A percentile compares a stretch with the other conserved stretches of the same genome.
These are phyloP conservation scores for Staphylotrichum longicolle DNA, from an alignment of 495 filamentous ascomycete genomes.

Conservation along the genomic window DNA sequence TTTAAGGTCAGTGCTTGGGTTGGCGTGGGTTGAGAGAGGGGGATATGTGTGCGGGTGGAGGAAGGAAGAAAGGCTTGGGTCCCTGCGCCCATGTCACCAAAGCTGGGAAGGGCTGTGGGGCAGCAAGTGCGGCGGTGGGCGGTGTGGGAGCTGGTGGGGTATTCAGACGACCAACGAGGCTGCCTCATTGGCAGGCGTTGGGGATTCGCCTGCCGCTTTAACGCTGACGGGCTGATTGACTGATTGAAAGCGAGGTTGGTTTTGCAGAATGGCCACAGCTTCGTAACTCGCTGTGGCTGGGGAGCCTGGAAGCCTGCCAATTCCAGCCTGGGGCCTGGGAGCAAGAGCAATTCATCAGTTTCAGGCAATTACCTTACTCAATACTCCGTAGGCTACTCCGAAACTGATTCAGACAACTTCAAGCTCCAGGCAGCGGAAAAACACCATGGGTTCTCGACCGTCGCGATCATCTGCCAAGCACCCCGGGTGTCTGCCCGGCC, in stretches of 20 bases:
- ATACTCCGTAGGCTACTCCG: background rate
- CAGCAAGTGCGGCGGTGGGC: conserved; percentile 22
- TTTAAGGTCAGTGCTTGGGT: conserved; percentile 49
- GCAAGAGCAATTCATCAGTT: too few species aligned
- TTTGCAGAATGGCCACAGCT: conserved; percentile 25
- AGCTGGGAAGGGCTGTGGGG: conserved; percentile 24
- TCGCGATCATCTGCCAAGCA: conserved; percentile 2
- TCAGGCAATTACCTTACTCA: background rate
- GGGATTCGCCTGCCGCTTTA: conserved; percentile 40
- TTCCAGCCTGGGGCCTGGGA: background rate
- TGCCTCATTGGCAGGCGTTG: conserved; percentile 40
- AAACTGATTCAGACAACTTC: too few species aligned
- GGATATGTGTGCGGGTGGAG: conserved; percentile 33
- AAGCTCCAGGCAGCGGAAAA: conserved; percentile 8
- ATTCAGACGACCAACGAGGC: conserved; percentile 30
- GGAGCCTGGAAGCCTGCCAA: background rate
- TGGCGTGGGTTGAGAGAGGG: conserved; percentile 34
- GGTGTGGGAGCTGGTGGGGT: conserved; percentile 26
- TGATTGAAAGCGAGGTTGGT: conserved; percentile 9
- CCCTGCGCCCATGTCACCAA: conserved; percentile 34
- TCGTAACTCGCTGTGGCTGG: conserved; percentile 35
- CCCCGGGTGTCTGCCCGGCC: background rate
- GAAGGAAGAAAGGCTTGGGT: conserved; percentile 32
- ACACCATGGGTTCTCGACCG: background rate
- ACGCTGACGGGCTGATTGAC: conserved; percentile 12